Base-by-base conservation (phyloP, 805 yeast species). In the Zygoascus tannicola region DNA sequence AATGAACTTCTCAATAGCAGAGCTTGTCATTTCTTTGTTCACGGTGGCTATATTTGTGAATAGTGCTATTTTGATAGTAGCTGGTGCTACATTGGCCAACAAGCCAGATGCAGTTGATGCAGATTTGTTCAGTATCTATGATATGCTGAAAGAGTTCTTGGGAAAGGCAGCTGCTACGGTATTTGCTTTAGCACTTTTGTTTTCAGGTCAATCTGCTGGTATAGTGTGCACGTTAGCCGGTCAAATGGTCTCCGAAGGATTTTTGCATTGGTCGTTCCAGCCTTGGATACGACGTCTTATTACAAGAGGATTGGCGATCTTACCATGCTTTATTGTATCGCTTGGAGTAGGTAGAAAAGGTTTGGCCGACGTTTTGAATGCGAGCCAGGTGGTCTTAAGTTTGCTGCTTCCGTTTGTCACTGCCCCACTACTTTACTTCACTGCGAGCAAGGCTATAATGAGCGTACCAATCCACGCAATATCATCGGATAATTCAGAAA, bases 41-140 rank as follows among this genome's bases (percentile, higher is more conserved):
- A 73, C 90, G 2, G 90, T 87, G 32, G 97, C 96, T 0, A 73
- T 88, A n/a, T 87, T 87, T 66, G 95, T 87, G 46, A 87, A 87
- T 63, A 76, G 94, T 7, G 85, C 96, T 3, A 87, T 88, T 55
- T 70, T 87, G 45, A 85, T 87, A 44, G 94, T 88, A 2, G 92
- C 96, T 1, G 96, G 95, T 26, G 82, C 96, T 0, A 84, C 95
- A 1, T 67, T 88, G 50, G 74, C 67, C 44, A 79, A 66, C 42
- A 65, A 72, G 5, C 71, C 78, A 42, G 80, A 73, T 44, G 77
- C 83, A 3, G 81, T 74, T 45, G 80, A 75, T 54, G 95, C 95
- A 0, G 96, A 87, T 59, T 68, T 87, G 48, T 76, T 81, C 60
- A 80, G 94, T 14, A 82, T 87, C 48, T 85, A 87, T 58, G 73